phyloP scores from a whole-genome alignment of 495 filamentous ascomycete genomes.

The Poronia punctata region DNA sequence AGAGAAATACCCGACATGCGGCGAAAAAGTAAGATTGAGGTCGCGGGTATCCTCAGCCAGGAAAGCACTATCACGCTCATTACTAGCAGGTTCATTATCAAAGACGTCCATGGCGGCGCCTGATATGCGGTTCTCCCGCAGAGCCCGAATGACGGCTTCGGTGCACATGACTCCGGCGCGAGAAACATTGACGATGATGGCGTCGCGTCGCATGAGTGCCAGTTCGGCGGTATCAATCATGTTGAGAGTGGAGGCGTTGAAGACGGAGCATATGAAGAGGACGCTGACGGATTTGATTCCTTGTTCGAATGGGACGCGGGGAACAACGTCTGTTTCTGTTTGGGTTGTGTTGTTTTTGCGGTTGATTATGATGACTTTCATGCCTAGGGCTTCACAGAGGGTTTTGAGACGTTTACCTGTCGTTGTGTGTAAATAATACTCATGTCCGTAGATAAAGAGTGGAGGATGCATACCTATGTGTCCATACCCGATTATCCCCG shows the following conservation, averaged over 20 bases:
- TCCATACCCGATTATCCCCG: slow-evolving; percentile 46
- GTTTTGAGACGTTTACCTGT: slow-evolving; percentile 23
- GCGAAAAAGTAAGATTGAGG: slow-evolving; percentile 25
- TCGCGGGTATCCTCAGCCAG: slow-evolving; percentile 13
- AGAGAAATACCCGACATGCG: slow-evolving; percentile 21
- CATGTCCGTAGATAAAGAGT: not conserved
- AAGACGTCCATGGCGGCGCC: slow-evolving; percentile 50
- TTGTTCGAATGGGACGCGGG: slow-evolving; percentile 36
- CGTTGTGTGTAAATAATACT: not conserved
- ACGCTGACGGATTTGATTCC: slow-evolving; percentile 38
- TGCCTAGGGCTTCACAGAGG: slow-evolving; percentile 34
- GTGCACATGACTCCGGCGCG: slow-evolving; percentile 50
- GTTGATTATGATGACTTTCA: slow-evolving; percentile 43
- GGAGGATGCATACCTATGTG: slow-evolving; percentile 31
- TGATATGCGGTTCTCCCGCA: slow-evolving; percentile 36
- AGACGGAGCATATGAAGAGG: slow-evolving; percentile 40
- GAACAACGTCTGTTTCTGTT: not conserved
- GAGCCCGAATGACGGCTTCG: slow-evolving; percentile 35
- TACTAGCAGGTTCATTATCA: slow-evolving; percentile 40
- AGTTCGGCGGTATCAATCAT: slow-evolving; percentile 42
- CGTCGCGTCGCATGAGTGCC: slow-evolving; percentile 33
- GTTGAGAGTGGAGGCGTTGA: slow-evolving; percentile 28
- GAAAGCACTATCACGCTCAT: slow-evolving; percentile 11
- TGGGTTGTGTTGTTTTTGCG: slow-evolving; percentile 27
- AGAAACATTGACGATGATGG: slow-evolving; percentile 46